Evolutionary conservation across 495 filamentous ascomycete genomes (phyloP).

Genomic region (Neurospora hispaniola): DNA sequence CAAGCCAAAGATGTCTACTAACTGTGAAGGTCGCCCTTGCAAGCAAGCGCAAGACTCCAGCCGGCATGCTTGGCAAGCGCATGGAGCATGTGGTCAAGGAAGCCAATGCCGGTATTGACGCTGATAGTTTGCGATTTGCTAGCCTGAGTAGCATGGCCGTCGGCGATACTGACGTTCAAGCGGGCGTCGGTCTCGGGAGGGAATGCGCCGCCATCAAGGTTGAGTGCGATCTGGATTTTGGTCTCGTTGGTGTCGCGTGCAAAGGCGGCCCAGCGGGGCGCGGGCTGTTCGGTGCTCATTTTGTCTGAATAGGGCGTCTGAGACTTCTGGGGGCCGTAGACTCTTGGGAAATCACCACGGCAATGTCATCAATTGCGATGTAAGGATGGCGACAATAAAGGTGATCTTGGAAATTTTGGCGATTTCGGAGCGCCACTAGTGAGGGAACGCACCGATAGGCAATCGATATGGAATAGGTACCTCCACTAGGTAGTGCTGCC

Average conservation of each 20-base stretch:
- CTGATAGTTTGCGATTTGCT: constrained; percentile 73
- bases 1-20: constrained; percentile 17
- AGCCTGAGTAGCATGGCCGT: constrained; percentile 68
- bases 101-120: constrained; percentile 92
- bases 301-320: constrained; percentile 1
- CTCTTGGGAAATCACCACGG: not conserved
- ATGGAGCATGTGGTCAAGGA: constrained; percentile 98
- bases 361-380: not conserved
- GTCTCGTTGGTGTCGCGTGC: constrained; percentile 92
- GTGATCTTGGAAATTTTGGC: not conserved
- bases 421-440: not conserved
- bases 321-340: not conserved
- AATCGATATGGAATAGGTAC: not conserved
- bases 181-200: constrained; percentile 43
- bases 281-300: constrained; percentile 27
- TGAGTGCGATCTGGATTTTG: constrained; percentile 84
- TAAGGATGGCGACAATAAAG: not conserved
- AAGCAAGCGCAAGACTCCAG: constrained; percentile 74
- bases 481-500: not conserved
- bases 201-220: constrained; percentile 80
- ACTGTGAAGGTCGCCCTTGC: constrained; percentile 87
- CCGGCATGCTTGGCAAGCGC: constrained; percentile 91
- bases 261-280: constrained; percentile 58
- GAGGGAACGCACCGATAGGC: not conserved
- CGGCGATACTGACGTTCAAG: constrained; percentile 23